A percentile compares a stretch with the other conserved stretches of the same genome.
These are phyloP conservation scores for Fusarium ambrosium DNA, from an alignment of 2,329 filamentous ascomycete species.

Conservation along the genomic window DNA sequence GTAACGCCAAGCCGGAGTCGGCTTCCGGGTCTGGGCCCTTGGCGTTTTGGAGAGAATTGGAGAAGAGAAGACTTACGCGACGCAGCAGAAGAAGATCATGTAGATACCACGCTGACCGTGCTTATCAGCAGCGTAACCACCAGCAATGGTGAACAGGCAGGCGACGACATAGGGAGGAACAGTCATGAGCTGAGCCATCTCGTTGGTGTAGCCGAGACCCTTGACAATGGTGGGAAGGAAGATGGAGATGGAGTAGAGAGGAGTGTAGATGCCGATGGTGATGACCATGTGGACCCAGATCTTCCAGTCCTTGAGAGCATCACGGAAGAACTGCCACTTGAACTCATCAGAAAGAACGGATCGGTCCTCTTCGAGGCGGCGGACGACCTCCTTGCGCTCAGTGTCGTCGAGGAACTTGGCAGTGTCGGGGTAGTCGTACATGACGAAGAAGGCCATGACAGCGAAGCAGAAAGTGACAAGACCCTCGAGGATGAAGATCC, in stretches of 20 bases:
- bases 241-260: slow-evolving; percentile 55
- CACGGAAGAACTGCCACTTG: slow-evolving; percentile 65
- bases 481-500: slow-evolving; percentile 84
- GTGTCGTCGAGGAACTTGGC: slow-evolving; percentile 62
- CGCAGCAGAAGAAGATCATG: slow-evolving; percentile 54
- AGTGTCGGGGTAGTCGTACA: slow-evolving; percentile 70
- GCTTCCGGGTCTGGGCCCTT: slow-evolving; percentile 13
- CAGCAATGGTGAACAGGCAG: slow-evolving; percentile 52
- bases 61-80: slow-evolving; percentile 49
- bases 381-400: slow-evolving; percentile 60
- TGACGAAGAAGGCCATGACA: slow-evolving; percentile 61
- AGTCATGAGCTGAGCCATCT: slow-evolving; percentile 55
- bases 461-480: slow-evolving; percentile 62
- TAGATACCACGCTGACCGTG: slow-evolving; percentile 54
- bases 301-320: slow-evolving; percentile 72
- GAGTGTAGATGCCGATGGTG: slow-evolving; percentile 69
- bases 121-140: slow-evolving; percentile 60
- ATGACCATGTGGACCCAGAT: slow-evolving; percentile 69
- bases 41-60: slow-evolving; percentile 8
- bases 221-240: slow-evolving; percentile 56
- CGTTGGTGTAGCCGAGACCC: slow-evolving; percentile 54
- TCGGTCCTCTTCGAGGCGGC: slow-evolving; percentile 59
- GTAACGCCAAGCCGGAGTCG: slow-evolving; percentile 20
- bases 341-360: slow-evolving; percentile 68
- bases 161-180: slow-evolving; percentile 56